Evolutionary conservation across 225 moss, liverwort and hornwort genomes (phyloP), one percentile per base, ranked within the genome.

Genomic region (Polytrichum commune): DNA sequence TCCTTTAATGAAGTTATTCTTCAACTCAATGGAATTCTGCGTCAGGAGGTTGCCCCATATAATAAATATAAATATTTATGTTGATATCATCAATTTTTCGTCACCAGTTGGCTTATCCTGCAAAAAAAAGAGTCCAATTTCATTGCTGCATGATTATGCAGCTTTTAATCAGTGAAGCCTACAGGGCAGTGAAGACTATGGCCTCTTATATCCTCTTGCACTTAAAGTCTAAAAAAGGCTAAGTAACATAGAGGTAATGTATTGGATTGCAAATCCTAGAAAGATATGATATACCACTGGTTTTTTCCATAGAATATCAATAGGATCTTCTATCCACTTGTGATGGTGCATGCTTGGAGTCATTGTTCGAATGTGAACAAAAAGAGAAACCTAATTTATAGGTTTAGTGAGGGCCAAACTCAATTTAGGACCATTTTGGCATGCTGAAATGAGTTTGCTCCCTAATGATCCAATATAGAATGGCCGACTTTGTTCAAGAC

Each of bases 231-330:
- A 66, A 66, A 20, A 66, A 38, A 38, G 66, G 27, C 66, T 30
- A 66, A 66, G 65, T 66, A 30, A 66, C 66, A 66, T 66, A 29
- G 18, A 66, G 66, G 35, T 66, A 38, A 66, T 66, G 66, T 66
- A 38, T 66, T 66, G 35, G 66, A 24, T 66, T 66, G 65, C 65
- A 66, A 68, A 68, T 46, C 54, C 46, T 68, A 54, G 20, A 68
- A 68, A 68, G 3, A 68, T 64, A 26, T 26, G 56, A 18, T 56
- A 20, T 20, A 20, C 56, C 18, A 5, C 7, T 56, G 19, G n/a
- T 32, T 32, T 13, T 46, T 46, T 46, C 2, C 46, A 46, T 46
- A 16, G 3, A 46, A 10, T 46, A 13, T 46, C 4, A 46, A 46
- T 46, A 46, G 1, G 13, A 1, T 0, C 0, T 46, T 46, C 46